Base-by-base conservation (phyloP, 2,329 filamentous ascomycete genomes). In the Fusarium zealandicum region DNA sequence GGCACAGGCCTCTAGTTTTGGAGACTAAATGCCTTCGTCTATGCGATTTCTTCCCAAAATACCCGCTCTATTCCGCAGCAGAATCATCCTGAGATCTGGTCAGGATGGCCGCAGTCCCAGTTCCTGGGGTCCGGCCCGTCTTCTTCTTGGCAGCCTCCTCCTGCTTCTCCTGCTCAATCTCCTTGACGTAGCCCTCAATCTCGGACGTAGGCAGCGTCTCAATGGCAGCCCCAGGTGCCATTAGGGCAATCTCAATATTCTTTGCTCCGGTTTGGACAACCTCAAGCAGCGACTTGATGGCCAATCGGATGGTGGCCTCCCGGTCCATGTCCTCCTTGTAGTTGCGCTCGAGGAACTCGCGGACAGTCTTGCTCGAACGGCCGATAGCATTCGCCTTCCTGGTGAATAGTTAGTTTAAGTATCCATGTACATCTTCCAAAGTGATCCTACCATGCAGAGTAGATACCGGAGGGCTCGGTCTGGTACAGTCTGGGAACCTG, bases 331-430 rank as follows among this genome's bases (percentile, higher is more conserved):
- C 90, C 70, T 96, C 92, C 82, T 96, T 96, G 84, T 99, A 96
- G 80, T 99, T 97, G 73, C 96, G 89, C 80, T 99, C 95, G 65
- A 99, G 86, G 78, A 99, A 99, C 75, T 99, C 95, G 70, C 95
- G 90, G 52, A 99, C 95, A 9, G 95, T 99, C 85, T 99, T 99
- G 85, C 92, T 96, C 46, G 93, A 98, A 71, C 95, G 90, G 53
- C 95, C 95, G 71, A 99, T 99, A 52, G 95, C 95, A 73, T 99
- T 99, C 69, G 95, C 96, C 84, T 99, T 98, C 95, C 95, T 98
- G 65, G 61, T 36, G 1, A 10, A 53, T 16, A 14, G 13, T 69
- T 25, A 68, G 61, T n/a, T 37, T 6, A 8, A 16, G 9, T 25
- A 3, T n/a, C 27, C n/a, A 9, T n/a, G 5, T 7, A 13, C 16